Percentiles rank a stretch among this genome's conserved stretches.
These are phyloP conservation scores for Monosporascus ibericus DNA, from an alignment of 2,329 filamentous ascomycete genomes.

Conservation along the genomic window DNA sequence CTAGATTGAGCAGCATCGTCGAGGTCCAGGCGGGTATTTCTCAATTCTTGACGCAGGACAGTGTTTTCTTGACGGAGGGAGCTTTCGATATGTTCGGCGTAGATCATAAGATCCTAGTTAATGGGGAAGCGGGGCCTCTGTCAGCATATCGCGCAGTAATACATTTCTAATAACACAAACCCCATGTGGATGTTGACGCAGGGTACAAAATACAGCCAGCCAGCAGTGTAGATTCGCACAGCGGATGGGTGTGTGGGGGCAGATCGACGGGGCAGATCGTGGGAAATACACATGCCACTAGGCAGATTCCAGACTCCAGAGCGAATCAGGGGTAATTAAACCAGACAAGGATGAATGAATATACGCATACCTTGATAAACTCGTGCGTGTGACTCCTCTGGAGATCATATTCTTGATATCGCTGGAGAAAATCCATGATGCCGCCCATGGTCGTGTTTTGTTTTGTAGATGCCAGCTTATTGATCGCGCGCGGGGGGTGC, in stretches of 20 bases:
- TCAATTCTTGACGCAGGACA: conserved; percentile 34
- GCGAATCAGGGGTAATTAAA: too few relatives aligned
- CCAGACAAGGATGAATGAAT: conserved; percentile 1
- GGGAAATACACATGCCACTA: too few relatives aligned
- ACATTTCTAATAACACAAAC: too few relatives aligned
- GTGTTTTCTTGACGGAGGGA: conserved; percentile 38
- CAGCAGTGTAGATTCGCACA: too few relatives aligned
- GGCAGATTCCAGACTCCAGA: too few relatives aligned
- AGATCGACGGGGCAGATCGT: background rate
- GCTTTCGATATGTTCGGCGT: conserved; percentile 39
- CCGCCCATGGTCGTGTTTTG: conserved; percentile 14
- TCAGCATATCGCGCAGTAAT: too few relatives aligned
- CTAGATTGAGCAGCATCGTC: conserved; percentile 41
- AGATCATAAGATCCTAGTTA: conserved; percentile 40
- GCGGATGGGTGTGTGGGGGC: too few relatives aligned
- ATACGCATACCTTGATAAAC: conserved; percentile 39
- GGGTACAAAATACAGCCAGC: too few relatives aligned
- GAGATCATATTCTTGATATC: conserved; percentile 38
- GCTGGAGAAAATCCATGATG: conserved; percentile 40
- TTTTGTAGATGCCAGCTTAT: conserved; percentile 7
- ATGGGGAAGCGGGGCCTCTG: background rate
- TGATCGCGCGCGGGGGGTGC: too few relatives aligned
- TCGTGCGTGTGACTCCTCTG: conserved; percentile 36
- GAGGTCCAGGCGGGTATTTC: conserved; percentile 43
- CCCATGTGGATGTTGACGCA: too few relatives aligned